phyloP scores from a whole-genome alignment of 192 early-diverging fungal genomes.

The Coemansia sp. region DNA sequence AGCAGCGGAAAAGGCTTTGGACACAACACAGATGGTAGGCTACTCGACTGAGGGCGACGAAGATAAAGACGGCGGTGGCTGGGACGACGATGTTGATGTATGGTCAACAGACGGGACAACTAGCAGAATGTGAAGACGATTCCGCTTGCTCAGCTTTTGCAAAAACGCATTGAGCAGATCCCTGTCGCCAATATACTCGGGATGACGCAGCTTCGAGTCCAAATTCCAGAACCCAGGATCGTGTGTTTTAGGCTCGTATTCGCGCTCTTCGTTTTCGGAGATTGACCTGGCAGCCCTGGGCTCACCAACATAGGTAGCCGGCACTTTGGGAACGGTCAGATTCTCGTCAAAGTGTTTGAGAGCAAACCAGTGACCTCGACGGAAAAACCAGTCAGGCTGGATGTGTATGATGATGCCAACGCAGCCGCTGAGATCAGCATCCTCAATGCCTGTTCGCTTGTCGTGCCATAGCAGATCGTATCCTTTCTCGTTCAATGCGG shows the following conservation, averaged over 20 bases:
- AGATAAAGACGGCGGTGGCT: neutral
- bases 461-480: conserved; percentile 49
- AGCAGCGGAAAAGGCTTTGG: neutral
- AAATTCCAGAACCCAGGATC: conserved; percentile 53
- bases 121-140: conserved; percentile 42
- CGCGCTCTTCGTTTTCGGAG: conserved; percentile 16
- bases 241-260: conserved; percentile 23
- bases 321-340: conserved; percentile 28
- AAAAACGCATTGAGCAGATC: conserved; percentile 30
- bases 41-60: neutral
- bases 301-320: conserved; percentile 30
- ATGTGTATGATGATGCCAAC: conserved; percentile 50
- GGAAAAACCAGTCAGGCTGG: conserved; percentile 47
- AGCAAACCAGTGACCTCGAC: conserved; percentile 52
- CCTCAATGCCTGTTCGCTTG: conserved; percentile 28
- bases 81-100: neutral
- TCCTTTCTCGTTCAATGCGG: conserved; percentile 38
- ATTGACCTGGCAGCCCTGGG: conserved; percentile 34
- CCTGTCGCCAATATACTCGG: conserved; percentile 39
- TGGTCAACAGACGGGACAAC: conserved; percentile 29
- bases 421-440: conserved; percentile 21
- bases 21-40: neutral
- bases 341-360: conserved; percentile 33
- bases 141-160: conserved; percentile 25
- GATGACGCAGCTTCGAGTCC: conserved; percentile 39